phyloP scores from a whole-genome alignment of 75 land plant genomes.

The Cryptomeria japonica region DNA sequence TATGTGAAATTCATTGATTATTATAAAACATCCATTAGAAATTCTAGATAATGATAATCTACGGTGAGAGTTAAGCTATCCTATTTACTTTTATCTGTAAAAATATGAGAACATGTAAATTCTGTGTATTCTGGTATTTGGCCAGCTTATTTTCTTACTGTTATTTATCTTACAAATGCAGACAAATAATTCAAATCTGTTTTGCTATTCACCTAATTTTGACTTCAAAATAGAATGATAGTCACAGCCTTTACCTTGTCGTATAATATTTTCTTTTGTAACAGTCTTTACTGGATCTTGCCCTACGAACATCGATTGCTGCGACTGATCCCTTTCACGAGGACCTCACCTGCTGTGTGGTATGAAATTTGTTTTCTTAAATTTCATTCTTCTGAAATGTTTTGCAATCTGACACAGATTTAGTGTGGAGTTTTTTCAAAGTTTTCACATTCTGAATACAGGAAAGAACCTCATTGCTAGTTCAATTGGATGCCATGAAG shows the following conservation, averaged over 20 bases:
- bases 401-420: background rate
- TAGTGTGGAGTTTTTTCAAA: background rate
- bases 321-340: slow-evolving; percentile 94
- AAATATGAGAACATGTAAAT: background rate
- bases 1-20: background rate
- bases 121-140: background rate
- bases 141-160: background rate
- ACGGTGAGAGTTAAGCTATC: background rate
- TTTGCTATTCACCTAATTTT: background rate
- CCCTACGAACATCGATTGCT: slow-evolving; percentile 90
- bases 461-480: slow-evolving; percentile 71
- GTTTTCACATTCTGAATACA: slow-evolving; percentile 20
- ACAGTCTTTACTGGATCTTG: slow-evolving; percentile 95
- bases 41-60: background rate
- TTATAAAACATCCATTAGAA: background rate
- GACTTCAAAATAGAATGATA: background rate
- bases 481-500: slow-evolving; percentile 45
- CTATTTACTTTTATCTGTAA: background rate
- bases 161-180: background rate
- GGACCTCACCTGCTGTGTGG: slow-evolving; percentile 93
- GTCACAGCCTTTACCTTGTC: background rate
- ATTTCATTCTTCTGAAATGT: background rate
- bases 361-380: slow-evolving; percentile 15
- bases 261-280: background rate
- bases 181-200: background rate